Evolutionary conservation across 192 early-diverging fungal genomes (phyloP), one percentile per base, ranked within the genome.

Genomic region (Umbelopsis sp.): DNA sequence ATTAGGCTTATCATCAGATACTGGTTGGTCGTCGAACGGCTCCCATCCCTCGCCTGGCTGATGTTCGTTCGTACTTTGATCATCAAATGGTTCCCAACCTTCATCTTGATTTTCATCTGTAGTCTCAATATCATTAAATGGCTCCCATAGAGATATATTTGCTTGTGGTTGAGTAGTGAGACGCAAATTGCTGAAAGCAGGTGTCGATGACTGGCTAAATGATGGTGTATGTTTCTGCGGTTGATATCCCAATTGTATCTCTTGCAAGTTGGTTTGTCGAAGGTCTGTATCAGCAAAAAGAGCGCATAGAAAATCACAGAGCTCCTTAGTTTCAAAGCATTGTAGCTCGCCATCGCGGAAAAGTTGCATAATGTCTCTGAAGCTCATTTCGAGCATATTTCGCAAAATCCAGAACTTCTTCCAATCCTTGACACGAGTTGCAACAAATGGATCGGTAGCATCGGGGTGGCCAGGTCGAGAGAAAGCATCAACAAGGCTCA

Each of bases 221-320:
- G 56, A 62, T 7, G 24, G 3, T 0, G 1, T 34, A 34, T 29
- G 31, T 5, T 29, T 22, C 31, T 62, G 56, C 20, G 56, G 3
- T 62, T 31, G 56, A n/a, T 62, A 62, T 6, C 56, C 56, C 17
- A 12, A 31, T 36, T 62, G 56, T 4, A 89, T 89, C 73, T 89
- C 87, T n/a, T 77, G 45, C 2, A 89, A 47, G 65, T 80, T 85
- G 24, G 68, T 65, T 32, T 81, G 73, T 24, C 87, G 76, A 12
- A 87, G 68, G 3, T 78, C 71, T 29, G 87, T 84, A 45, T 88
- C 85, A 3, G 87, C 85, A 74, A 89, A 89, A 20, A 89, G 54
- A 4, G 88, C 83, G 62, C 83, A 83, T 0, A 89, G 22, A 2
- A 89, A 70, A 11, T 75, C 66, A 17, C 77, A 73, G n/a, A 89